Conservation (phyloP, 2,329 filamentous ascomycete genomes). For the Nigrograna mackinnonii region DNA sequence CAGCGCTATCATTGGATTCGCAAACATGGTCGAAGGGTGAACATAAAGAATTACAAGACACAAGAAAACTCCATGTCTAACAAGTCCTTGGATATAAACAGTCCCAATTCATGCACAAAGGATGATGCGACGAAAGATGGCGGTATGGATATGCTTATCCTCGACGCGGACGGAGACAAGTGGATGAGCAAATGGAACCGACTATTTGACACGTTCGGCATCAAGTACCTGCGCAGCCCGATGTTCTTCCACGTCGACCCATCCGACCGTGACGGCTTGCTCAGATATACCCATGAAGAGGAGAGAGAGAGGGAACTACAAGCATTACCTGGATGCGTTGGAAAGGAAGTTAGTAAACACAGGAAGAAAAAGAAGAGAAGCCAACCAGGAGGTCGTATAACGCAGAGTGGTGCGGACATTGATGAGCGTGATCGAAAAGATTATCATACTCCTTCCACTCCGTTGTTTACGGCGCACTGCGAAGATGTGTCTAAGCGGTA, state of each 20-base stretch:
- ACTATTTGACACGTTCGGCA: conserved; percentile 70
- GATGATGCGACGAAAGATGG: conserved; percentile 11
- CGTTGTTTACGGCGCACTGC: conserved; percentile 48
- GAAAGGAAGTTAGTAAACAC: conserved; percentile 81
- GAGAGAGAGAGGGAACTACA: conserved; percentile 65
- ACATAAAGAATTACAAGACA: conserved; percentile 57
- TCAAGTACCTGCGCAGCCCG: conserved; percentile 73
- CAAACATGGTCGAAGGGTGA: conserved; percentile 63
- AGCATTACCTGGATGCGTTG: conserved; percentile 75
- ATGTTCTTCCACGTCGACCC: conserved; percentile 86
- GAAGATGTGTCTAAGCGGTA: conserved; percentile 44
- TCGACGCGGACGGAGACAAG: conserved; percentile 65
- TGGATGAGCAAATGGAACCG: conserved; percentile 76
- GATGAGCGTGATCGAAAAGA: conserved; percentile 53
- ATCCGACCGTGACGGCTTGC: conserved; percentile 71
- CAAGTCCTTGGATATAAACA: too few relatives aligned
- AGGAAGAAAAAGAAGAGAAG: conserved; percentile 68
- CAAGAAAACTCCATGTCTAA: conserved; percentile 36
- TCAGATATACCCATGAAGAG: conserved; percentile 68
- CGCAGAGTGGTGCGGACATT: conserved; percentile 37
- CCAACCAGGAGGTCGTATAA: conserved; percentile 49
- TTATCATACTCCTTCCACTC: conserved; percentile 47
- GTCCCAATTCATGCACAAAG: conserved; percentile 25
- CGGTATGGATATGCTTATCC: conserved; percentile 52
- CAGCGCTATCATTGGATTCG: conserved; percentile 79